A percentile compares a stretch with the other conserved stretches of the same genome.
phyloP scores from a whole-genome alignment of 73 alveolate species.

The Paraurostyla sp. region DNA sequence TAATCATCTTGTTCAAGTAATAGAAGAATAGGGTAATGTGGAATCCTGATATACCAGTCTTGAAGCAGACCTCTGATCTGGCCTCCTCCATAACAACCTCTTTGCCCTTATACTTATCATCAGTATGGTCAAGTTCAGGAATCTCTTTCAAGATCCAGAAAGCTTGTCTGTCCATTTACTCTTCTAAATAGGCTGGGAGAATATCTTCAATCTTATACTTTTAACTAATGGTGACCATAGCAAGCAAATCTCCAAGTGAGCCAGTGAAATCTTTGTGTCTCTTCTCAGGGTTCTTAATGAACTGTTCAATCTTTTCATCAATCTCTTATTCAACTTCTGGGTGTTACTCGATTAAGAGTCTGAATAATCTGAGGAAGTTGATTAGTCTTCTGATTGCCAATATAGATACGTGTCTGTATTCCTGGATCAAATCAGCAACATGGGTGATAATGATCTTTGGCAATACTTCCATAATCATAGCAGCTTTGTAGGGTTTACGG shows the following conservation, averaged over 20 bases:
- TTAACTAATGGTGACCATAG: constrained; percentile 78
- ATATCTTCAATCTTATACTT: constrained; percentile 86
- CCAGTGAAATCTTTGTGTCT: constrained; percentile 93
- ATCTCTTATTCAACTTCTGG: constrained; percentile 87
- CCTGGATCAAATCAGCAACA: constrained; percentile 88
- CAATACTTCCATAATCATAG: constrained; percentile 88
- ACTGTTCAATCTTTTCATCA: constrained; percentile 85
- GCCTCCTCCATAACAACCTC: constrained; percentile 81
- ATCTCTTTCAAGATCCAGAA: constrained; percentile 96
- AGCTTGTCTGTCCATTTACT: constrained; percentile 96
- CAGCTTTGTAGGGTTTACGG: constrained; percentile 83
- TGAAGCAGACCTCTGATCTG: constrained; percentile 90
- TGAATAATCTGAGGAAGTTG: constrained; percentile 85
- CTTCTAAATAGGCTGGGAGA: constrained; percentile 83
- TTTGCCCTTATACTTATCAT: constrained; percentile 70
- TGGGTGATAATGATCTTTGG: constrained; percentile 90
- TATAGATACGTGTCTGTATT: constrained; percentile 89
- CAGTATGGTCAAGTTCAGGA: constrained; percentile 88
- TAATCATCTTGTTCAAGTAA: constrained; percentile 74
- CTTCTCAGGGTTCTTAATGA: constrained; percentile 85
- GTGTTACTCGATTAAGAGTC: constrained; percentile 80
- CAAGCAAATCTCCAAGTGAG: constrained; percentile 93
- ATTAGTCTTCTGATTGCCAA: constrained; percentile 87
- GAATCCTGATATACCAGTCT: constrained; percentile 89
- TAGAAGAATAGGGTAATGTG: constrained; percentile 90